Evolutionary conservation across 768 basidiomycete species (phyloP).

Genomic region (Suillus ampliporus): DNA sequence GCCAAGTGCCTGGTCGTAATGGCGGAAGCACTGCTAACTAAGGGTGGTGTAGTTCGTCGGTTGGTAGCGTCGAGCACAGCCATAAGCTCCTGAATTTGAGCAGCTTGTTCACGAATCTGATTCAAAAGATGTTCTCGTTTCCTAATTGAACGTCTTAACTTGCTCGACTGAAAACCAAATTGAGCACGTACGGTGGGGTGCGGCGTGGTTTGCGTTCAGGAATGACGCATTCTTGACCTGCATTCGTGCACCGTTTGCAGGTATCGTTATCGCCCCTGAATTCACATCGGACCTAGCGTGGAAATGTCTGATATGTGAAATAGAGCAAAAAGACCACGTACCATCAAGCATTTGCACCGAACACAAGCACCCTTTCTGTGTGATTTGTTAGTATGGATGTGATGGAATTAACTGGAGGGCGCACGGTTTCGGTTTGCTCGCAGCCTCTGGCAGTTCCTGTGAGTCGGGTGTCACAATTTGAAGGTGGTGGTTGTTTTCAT

Average conservation of each 20-base stretch:
- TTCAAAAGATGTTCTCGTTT: conserved; percentile 83
- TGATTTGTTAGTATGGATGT: conserved; percentile 10
- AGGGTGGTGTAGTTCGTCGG: conserved; percentile 24
- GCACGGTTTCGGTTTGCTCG: conserved; percentile 29
- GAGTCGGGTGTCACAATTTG: conserved; percentile 22
- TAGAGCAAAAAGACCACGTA: conserved; percentile 19
- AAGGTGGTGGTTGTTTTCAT: conserved; percentile 24
- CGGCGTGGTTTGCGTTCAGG: conserved; percentile 86
- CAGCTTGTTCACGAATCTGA: conserved; percentile 76
- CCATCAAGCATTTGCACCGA: conserved; percentile 68
- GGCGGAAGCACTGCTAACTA: conserved; percentile 31
- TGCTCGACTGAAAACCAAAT: not conserved
- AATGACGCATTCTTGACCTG: conserved; percentile 75
- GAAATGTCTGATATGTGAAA: conserved; percentile 1
- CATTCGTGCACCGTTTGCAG: conserved; percentile 76
- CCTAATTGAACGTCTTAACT: conserved; percentile 40
- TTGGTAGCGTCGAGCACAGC: conserved; percentile 61
- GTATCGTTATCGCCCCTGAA: conserved; percentile 73
- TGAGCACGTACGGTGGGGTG: conserved; percentile 70
- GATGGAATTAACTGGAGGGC: conserved; percentile 8
- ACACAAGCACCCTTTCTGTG: conserved; percentile 65
- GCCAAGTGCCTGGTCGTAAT: no score
- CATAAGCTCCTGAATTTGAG: conserved; percentile 76
- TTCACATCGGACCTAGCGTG: conserved; percentile 73
- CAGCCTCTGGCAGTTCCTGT: conserved; percentile 22